Percentiles rank a stretch among this genome's conserved stretches.
These are phyloP conservation scores for Ceratocystis alfenasii DNA, from an alignment of 2,329 filamentous ascomycete species.

Conservation along the genomic window DNA sequence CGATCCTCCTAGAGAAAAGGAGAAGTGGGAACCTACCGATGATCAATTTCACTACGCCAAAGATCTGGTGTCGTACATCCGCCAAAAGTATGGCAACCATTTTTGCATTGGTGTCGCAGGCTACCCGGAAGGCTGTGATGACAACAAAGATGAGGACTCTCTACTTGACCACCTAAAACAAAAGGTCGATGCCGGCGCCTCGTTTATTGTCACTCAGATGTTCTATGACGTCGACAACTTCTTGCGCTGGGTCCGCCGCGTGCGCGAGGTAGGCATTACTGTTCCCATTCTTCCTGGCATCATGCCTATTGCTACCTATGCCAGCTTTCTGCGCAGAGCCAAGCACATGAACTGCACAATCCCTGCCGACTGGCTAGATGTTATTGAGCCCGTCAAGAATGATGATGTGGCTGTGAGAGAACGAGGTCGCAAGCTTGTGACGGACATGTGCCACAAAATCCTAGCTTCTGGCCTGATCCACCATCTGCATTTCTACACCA, in stretches of 20 bases:
- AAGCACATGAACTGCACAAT: conserved; percentile 84
- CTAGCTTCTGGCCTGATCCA: conserved; percentile 72
- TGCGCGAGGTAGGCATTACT: conserved; percentile 70
- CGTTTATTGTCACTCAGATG: conserved; percentile 97
- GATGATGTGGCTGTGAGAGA: conserved; percentile 88
- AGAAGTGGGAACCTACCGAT: conserved; percentile 82
- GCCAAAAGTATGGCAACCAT: conserved; percentile 55
- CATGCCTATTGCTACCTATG: conserved; percentile 85
- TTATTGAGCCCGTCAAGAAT: conserved; percentile 87
- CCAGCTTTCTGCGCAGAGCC: conserved; percentile 77
- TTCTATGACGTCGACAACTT: conserved; percentile 98
- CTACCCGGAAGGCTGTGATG: conserved; percentile 90
- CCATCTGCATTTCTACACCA: conserved; percentile 88
- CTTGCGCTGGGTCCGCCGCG: conserved; percentile 76
- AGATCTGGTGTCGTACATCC: conserved; percentile 78
- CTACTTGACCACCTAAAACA: conserved; percentile 90
- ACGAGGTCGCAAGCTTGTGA: conserved; percentile 74
- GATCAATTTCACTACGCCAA: conserved; percentile 84
- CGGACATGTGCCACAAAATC: conserved; percentile 79
- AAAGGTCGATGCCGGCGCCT: conserved; percentile 86
- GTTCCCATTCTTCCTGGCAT: conserved; percentile 77
- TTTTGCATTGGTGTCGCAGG: conserved; percentile 97
- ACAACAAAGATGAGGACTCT: conserved; percentile 73
- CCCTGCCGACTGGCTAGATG: conserved; percentile 66
- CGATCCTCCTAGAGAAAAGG: conserved; percentile 84